Percentiles rank a stretch among this genome's conserved stretches.
Evolutionary conservation across 2,329 filamentous ascomycete species (phyloP).

Genomic region (Ophiostoma sp.): DNA sequence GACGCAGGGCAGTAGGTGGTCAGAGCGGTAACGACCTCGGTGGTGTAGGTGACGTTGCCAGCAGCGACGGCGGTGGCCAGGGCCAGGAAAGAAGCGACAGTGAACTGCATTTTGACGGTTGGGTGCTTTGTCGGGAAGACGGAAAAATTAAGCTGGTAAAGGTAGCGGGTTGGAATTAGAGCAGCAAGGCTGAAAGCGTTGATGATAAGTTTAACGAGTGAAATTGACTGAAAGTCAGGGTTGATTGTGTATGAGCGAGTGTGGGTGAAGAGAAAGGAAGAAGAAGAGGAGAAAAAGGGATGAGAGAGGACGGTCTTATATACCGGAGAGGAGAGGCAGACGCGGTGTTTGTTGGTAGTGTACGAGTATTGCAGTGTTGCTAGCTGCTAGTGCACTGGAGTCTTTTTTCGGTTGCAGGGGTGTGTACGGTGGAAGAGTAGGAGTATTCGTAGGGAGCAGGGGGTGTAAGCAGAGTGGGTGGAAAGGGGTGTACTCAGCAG

Average conservation of each 20-base stretch:
- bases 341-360: neutral
- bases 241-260: conserved; percentile 40
- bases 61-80: conserved; percentile 44
- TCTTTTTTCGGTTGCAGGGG: neutral
- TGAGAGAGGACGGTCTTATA: conserved; percentile 29
- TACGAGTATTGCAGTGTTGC: too few species aligned
- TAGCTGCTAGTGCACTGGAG: too few species aligned
- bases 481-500: neutral
- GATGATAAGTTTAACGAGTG: conserved; percentile 45
- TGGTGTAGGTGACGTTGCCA: conserved; percentile 50
- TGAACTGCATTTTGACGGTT: conserved; percentile 61
- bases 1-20: conserved; percentile 68
- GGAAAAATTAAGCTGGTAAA: conserved; percentile 22
- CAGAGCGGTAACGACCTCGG: conserved; percentile 60
- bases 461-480: neutral
- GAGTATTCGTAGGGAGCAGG: neutral
- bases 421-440: neutral
- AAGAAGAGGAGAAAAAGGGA: conserved; percentile 29
- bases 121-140: conserved; percentile 28
- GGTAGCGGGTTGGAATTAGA: conserved; percentile 26
- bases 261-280: conserved; percentile 45
- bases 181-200: conserved; percentile 30
- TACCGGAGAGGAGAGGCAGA: conserved; percentile 22
- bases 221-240: conserved; percentile 55
- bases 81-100: conserved; percentile 48